Base-by-base conservation (phyloP, 2,329 filamentous ascomycete species). In the Aspergillus aculeatus region DNA sequence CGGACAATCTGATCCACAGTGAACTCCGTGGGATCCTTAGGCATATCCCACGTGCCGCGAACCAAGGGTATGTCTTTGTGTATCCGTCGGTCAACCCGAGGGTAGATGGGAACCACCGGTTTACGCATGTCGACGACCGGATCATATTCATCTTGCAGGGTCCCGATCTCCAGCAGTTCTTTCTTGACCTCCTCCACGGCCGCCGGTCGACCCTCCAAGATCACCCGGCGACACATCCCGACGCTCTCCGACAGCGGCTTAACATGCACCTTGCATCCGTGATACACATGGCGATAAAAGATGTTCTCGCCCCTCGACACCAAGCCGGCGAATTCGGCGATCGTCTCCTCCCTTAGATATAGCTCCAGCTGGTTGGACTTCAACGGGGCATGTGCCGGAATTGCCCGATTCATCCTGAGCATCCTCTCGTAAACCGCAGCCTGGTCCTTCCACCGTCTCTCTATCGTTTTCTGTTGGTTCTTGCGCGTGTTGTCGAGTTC, bases 231-330 rank as follows among this genome's bases (percentile, higher is more conserved):
- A 57, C 67, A 59, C 5, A 63, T 41, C 11, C 75, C 71, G 32
- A 71, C 64, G 50, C 71, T 74, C 50, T 75, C 66, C 1, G 51
- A 44, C n/a, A 68, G 58, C 50, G 67, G 64, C 29, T 76, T 57
- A 11, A 78, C 69, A 54, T 75, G 76, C n/a, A 78, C 70, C 38
- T 69, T 69, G 50, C 76, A 78, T 24, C 76, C 77, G 57, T 76
- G 73, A 14, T 66, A 70, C 16, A 77, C 57, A 10, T 64, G 60
- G 6, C 74, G 63, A 57, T 70, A 70, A 70, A 71, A 78, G 7
- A 77, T 68, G 59, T 78, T 79, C 60, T 79, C 77, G 38, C 62
- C 60, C 58, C 70, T 59, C 9, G 68, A 65, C n/a, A 67, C 69
- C 12, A 69, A 59, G 4, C 77, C 77, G 14, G 68, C 63, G 47